A percentile compares a stretch with the other conserved stretches of the same genome.
phyloP scores from a whole-genome alignment of 495 filamentous ascomycete species.

The Symbiotaphrina buchneri region DNA sequence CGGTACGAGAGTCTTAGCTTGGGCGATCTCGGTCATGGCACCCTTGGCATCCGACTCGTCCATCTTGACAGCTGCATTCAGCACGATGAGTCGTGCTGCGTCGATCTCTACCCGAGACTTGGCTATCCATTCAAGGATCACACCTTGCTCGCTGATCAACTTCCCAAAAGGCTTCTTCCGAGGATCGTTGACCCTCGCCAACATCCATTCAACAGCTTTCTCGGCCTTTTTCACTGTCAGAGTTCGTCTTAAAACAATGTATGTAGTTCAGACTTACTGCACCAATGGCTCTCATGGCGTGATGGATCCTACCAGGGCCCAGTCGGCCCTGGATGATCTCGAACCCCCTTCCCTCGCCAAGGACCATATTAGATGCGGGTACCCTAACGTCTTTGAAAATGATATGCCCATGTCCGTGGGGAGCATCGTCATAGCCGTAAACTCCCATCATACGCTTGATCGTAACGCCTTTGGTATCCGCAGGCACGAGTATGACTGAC shows the following conservation, averaged over 20 bases:
- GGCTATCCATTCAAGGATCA: slow-evolving; percentile 86
- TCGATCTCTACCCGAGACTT: slow-evolving; percentile 80
- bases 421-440: slow-evolving; percentile 87
- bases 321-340: slow-evolving; percentile 91
- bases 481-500: slow-evolving; percentile 69
- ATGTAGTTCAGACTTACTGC: slow-evolving; percentile 17
- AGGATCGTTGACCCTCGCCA: slow-evolving; percentile 74
- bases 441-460: slow-evolving; percentile 72
- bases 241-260: neutral
- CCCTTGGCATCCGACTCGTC: slow-evolving; percentile 60
- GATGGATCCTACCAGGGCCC: slow-evolving; percentile 81
- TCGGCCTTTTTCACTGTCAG: slow-evolving; percentile 28
- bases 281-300: slow-evolving; percentile 81
- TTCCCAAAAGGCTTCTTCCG: slow-evolving; percentile 71
- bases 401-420: slow-evolving; percentile 82
- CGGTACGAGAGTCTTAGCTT: slow-evolving; percentile 73
- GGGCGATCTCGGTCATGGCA: slow-evolving; percentile 63
- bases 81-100: slow-evolving; percentile 60
- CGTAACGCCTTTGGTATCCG: slow-evolving; percentile 50
- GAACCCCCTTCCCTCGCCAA: slow-evolving; percentile 82
- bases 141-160: slow-evolving; percentile 57
- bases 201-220: slow-evolving; percentile 67
- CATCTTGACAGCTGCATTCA: slow-evolving; percentile 82
- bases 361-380: slow-evolving; percentile 52
- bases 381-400: slow-evolving; percentile 70